These are phyloP conservation scores for Vanderwaltozyma verrucispora DNA, from an alignment of 805 yeast species.

Conservation along the genomic window DNA sequence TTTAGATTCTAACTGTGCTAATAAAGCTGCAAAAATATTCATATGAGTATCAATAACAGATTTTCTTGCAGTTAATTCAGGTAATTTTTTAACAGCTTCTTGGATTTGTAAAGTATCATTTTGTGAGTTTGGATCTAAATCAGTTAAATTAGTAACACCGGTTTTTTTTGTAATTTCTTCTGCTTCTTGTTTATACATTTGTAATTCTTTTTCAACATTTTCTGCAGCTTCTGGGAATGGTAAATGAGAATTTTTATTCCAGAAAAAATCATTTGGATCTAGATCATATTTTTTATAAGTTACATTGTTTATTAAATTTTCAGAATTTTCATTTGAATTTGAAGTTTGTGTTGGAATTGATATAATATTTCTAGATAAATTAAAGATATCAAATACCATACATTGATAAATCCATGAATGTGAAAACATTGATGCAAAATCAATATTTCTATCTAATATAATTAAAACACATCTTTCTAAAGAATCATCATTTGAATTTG, in stretches of 20 bases:
- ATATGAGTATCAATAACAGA: slow-evolving; percentile 89
- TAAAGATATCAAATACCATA: slow-evolving; percentile 86
- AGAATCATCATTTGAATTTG: slow-evolving; percentile 17
- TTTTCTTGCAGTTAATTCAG: slow-evolving; percentile 84
- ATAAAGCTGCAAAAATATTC: slow-evolving; percentile 80
- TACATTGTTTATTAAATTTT: slow-evolving; percentile 25
- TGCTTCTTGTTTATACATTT: slow-evolving; percentile 77
- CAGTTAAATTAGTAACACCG: slow-evolving; percentile 58
- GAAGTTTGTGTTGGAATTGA: slow-evolving; percentile 39
- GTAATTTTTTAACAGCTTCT: slow-evolving; percentile 84
- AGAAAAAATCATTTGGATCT: slow-evolving; percentile 89
- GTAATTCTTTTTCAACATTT: slow-evolving; percentile 77
- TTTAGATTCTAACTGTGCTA: slow-evolving; percentile 77
- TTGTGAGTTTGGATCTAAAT: slow-evolving; percentile 46
- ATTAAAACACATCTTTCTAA: slow-evolving; percentile 66
- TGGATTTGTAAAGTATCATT: slow-evolving; percentile 59
- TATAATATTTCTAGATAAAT: slow-evolving; percentile 72
- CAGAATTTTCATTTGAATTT: slow-evolving; percentile 9
- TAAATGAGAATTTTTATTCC: slow-evolving; percentile 71
- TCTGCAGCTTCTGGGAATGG: slow-evolving; percentile 99
- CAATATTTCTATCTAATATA: slow-evolving; percentile 79
- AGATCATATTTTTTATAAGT: slow-evolving; percentile 72
- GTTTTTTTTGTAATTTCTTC: slow-evolving; percentile 73
- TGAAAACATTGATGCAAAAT: slow-evolving; percentile 84
- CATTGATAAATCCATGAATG: slow-evolving; percentile 98